phyloP scores from a whole-genome alignment of 2,329 filamentous ascomycete species.

The Phoma sp. region DNA sequence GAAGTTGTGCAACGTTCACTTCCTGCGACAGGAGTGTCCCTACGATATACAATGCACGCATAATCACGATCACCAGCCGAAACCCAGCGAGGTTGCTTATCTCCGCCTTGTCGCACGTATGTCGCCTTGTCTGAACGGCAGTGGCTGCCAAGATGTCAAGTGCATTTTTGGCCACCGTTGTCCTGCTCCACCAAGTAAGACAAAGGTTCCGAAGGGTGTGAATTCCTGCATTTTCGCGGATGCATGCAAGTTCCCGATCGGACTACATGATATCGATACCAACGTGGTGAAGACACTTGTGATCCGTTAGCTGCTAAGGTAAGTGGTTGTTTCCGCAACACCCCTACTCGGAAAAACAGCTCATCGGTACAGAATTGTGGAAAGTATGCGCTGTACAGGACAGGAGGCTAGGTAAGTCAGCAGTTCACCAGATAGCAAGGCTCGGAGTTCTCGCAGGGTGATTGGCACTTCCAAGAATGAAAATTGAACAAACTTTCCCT shows the following conservation, averaged over 20 bases:
- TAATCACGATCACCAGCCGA: slow-evolving; percentile 60
- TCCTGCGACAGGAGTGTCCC: slow-evolving; percentile 64
- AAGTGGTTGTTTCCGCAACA: too few relatives aligned
- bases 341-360: too few relatives aligned
- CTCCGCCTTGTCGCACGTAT: slow-evolving; percentile 66
- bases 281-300: slow-evolving; percentile 60
- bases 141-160: slow-evolving; percentile 63
- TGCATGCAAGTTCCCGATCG: slow-evolving; percentile 63
- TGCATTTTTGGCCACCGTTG: slow-evolving; percentile 71
- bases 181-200: slow-evolving; percentile 54
- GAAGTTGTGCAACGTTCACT: slow-evolving; percentile 69
- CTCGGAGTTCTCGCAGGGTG: too few relatives aligned
- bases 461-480: too few relatives aligned
- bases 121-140: slow-evolving; percentile 66
- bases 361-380: too few relatives aligned
- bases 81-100: slow-evolving; percentile 59
- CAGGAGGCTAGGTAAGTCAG: too few relatives aligned
- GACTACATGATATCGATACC: slow-evolving; percentile 65
- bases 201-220: slow-evolving; percentile 54
- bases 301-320: slow-evolving; percentile 30
- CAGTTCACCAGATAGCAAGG: too few relatives aligned
- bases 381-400: too few relatives aligned
- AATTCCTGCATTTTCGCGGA: slow-evolving; percentile 65
- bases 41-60: slow-evolving; percentile 63
- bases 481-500: too few relatives aligned